Evolutionary conservation across 495 filamentous ascomycete genomes (phyloP).

Genomic region (Paragyromitra xinjiangensis): DNA sequence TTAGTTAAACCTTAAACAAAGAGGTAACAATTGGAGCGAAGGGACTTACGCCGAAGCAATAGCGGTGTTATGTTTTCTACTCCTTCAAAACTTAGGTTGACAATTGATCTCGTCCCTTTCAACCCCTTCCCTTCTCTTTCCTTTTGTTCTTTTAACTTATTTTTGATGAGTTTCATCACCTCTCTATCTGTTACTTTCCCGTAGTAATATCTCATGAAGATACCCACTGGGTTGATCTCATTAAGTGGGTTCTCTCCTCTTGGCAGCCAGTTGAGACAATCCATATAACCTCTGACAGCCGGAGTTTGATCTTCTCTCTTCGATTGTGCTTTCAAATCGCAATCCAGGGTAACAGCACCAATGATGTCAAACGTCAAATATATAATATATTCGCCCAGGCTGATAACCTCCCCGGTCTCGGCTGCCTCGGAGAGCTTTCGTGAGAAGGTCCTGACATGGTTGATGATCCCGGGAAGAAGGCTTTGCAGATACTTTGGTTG

Average conservation of each 20-base stretch:
- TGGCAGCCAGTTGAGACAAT: constrained; percentile 7
- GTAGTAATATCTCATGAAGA: constrained; percentile 15
- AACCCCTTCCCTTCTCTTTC: not conserved
- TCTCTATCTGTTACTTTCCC: constrained; percentile 10
- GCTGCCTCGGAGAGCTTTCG: constrained; percentile 13
- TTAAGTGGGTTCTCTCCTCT: constrained; percentile 18
- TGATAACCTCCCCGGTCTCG: constrained; percentile 18
- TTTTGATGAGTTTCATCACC: constrained; percentile 18
- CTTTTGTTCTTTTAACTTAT: not conserved
- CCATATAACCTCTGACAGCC: constrained; percentile 7
- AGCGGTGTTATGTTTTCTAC: constrained; percentile 15
- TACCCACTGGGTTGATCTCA: constrained; percentile 2
- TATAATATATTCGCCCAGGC: constrained; percentile 10
- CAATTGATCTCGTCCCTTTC: constrained; percentile 12
- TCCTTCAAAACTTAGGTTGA: constrained; percentile 19
- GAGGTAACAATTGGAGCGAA: not conserved
- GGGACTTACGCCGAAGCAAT: not conserved
- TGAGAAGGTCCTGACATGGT: constrained; percentile 1
- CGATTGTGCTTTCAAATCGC: constrained; percentile 14
- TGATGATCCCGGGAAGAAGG: constrained; percentile 5
- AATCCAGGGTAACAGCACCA: constrained; percentile 21
- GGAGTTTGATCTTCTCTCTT: constrained; percentile 6
- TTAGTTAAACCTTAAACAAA: not conserved
- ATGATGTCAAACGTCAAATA: constrained; percentile 24
- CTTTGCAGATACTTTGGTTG: constrained; percentile 25